phyloP scores from a whole-genome alignment of 192 early-diverging fungal species.

The Ramicandelaber brevisporus region DNA sequence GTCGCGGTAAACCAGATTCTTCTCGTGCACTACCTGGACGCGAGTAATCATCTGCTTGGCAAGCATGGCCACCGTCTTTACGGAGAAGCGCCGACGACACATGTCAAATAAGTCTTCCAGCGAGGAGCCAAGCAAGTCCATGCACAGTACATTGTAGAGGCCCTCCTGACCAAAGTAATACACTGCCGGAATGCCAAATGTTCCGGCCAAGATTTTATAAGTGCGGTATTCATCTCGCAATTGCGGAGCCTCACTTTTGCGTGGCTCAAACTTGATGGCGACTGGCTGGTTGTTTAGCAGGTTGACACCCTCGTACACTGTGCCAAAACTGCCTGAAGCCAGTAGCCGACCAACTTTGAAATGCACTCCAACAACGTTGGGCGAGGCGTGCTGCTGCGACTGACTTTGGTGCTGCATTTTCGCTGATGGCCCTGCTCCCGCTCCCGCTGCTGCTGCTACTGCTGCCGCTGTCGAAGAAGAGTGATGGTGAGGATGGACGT shows the following conservation, averaged over 20 bases:
- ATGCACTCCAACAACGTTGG: conserved; percentile 86
- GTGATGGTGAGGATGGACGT: too few relatives aligned
- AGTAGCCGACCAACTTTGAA: conserved; percentile 89
- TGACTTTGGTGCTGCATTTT: too few relatives aligned
- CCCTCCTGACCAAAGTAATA: conserved; percentile 97
- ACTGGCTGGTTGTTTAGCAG: conserved; percentile 75
- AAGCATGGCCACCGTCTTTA: conserved; percentile 88
- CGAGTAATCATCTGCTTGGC: conserved; percentile 81
- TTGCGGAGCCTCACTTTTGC: conserved; percentile 93
- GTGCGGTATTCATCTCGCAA: conserved; percentile 86
- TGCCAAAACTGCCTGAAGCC: conserved; percentile 94
- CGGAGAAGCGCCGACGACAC: conserved; percentile 70
- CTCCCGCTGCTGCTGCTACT: too few relatives aligned
- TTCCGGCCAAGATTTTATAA: conserved; percentile 72
- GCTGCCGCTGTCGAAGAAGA: too few relatives aligned
- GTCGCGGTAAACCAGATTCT: conserved; percentile 88
- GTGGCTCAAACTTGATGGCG: conserved; percentile 93
- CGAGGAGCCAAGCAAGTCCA: conserved; percentile 80
- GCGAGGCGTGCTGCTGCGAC: conserved; percentile 12
- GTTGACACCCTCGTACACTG: conserved; percentile 95
- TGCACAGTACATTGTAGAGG: conserved; percentile 78
- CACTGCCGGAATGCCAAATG: conserved; percentile 66
- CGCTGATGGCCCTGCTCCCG: too few relatives aligned
- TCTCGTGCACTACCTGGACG: conserved; percentile 82
- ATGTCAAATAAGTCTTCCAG: conserved; percentile 93